Evolutionary conservation across 345 rosid genomes (phyloP).

Genomic region (Cardamine resedifolia): DNA sequence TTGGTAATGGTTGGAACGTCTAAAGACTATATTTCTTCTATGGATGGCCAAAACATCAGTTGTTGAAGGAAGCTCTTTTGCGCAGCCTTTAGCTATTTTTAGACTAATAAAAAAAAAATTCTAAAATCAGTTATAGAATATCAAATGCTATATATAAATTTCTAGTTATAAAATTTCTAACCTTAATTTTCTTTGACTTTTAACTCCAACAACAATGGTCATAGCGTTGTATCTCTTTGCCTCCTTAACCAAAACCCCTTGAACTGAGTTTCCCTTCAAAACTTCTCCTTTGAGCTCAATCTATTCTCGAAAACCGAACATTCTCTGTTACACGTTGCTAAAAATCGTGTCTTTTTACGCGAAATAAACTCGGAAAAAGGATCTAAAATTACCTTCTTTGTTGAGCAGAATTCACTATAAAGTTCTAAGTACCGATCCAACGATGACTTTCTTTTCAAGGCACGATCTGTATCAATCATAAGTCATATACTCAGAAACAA

Average conservation of each 20-base stretch:
- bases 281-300: slow-evolving; percentile 61
- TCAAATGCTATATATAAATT: not conserved
- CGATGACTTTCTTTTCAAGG: slow-evolving; percentile 41
- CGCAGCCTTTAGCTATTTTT: slow-evolving; percentile 63
- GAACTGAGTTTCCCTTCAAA: slow-evolving; percentile 51
- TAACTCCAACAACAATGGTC: slow-evolving; percentile 66
- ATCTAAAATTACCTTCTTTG: slow-evolving; percentile 53
- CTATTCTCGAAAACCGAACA: slow-evolving; percentile 39
- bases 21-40: slow-evolving; percentile 63
- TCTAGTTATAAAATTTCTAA: slow-evolving; percentile 16
- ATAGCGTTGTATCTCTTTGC: slow-evolving; percentile 56
- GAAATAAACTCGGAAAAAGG: not conserved
- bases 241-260: slow-evolving; percentile 62
- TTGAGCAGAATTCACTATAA: slow-evolving; percentile 61
- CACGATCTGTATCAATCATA: slow-evolving; percentile 47
- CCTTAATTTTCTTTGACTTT: slow-evolving; percentile 53
- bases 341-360: not conserved
- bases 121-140: slow-evolving; percentile 6
- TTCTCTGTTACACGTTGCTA: not conserved
- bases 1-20: slow-evolving; percentile 52
- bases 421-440: slow-evolving; percentile 59
- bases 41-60: slow-evolving; percentile 73
- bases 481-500: not conserved
- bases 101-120: slow-evolving; percentile 37
- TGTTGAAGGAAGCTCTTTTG: slow-evolving; percentile 61